These are phyloP conservation scores for Teratosphaeriaceae sp. DNA, from an alignment of 2,329 filamentous ascomycete species.

Conservation along the genomic window DNA sequence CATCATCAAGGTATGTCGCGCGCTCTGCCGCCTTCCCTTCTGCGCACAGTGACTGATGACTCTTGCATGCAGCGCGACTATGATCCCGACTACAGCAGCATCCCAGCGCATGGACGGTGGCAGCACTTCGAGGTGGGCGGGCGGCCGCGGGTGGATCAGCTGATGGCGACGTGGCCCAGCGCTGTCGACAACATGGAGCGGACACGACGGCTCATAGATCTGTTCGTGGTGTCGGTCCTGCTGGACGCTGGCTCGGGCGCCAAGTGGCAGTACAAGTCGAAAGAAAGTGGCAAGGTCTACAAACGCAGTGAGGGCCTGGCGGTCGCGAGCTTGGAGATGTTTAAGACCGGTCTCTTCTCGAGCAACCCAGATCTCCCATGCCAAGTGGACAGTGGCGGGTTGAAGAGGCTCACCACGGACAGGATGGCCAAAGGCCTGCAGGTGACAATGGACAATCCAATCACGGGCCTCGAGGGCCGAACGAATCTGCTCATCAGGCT, in stretches of 20 bases:
- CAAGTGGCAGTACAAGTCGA: constrained; percentile 87
- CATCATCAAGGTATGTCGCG: constrained; percentile 72
- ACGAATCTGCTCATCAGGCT: constrained; percentile 72
- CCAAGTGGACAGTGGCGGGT: constrained; percentile 79
- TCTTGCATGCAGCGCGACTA: constrained; percentile 54
- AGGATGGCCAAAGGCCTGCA: constrained; percentile 77
- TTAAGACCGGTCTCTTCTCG: constrained; percentile 85
- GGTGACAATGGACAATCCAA: constrained; percentile 69
- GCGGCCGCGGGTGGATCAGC: constrained; percentile 63
- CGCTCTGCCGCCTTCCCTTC: no score
- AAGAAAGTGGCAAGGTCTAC: constrained; percentile 77
- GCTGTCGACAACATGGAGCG: constrained; percentile 65
- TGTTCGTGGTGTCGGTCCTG: constrained; percentile 74
- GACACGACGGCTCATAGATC: constrained; percentile 67
- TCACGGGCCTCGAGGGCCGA: constrained; percentile 80
- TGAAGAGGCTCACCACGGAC: constrained; percentile 67
- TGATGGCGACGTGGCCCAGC: constrained; percentile 62
- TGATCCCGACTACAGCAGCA: constrained; percentile 60
- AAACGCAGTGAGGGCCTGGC: constrained; percentile 83
- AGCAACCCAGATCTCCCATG: constrained; percentile 72
- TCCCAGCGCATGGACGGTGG: constrained; percentile 81
- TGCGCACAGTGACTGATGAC: not conserved
- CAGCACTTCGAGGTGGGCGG: constrained; percentile 81
- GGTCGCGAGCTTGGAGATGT: constrained; percentile 77
- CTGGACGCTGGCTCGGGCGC: constrained; percentile 85